Percentiles rank a stretch among this genome's conserved stretches.
phyloP scores from a whole-genome alignment of 1,284 basidiomycete genomes.

The Cryptococcus sp. region DNA sequence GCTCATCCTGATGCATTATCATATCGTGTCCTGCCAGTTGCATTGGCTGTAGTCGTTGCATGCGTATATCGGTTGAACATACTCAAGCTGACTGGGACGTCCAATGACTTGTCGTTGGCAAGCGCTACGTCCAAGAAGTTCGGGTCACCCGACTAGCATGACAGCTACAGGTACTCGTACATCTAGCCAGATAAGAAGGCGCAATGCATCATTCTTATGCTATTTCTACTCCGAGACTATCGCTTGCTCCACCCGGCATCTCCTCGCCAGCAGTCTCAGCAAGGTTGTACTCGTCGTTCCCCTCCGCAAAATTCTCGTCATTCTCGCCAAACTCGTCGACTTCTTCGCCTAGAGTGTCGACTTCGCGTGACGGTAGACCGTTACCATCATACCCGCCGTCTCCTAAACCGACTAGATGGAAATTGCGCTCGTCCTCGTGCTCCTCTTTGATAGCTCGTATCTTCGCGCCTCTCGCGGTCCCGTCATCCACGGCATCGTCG shows the following conservation, averaged over 20 bases:
- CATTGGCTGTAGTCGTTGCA: no score
- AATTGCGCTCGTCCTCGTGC: constrained; percentile 10
- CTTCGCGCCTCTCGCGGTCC: no score
- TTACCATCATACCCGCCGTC: constrained; percentile 25
- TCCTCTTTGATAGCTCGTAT: background rate
- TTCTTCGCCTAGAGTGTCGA: constrained; percentile 25
- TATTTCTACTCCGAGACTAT: background rate
- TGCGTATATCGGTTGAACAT: no score
- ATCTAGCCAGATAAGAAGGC: no score
- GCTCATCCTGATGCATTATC: constrained; percentile 24
- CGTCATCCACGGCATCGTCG: constrained; percentile 9
- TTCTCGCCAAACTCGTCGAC: constrained; percentile 32
- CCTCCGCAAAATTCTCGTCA: constrained; percentile 39
- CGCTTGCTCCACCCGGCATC: constrained; percentile 6
- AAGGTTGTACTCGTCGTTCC: constrained; percentile 37
- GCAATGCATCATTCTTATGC: background rate
- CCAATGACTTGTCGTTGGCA: no score
- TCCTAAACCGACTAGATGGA: constrained; percentile 9
- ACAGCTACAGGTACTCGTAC: no score
- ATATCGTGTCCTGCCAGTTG: no score
- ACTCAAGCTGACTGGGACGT: no score
- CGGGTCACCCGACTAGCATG: no score
- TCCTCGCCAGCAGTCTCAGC: constrained; percentile 10
- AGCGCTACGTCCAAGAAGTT: background rate
- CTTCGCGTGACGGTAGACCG: constrained; percentile 23